Evolutionary conservation across 805 yeast species (phyloP).

Genomic region (Saturnispora bothae): DNA sequence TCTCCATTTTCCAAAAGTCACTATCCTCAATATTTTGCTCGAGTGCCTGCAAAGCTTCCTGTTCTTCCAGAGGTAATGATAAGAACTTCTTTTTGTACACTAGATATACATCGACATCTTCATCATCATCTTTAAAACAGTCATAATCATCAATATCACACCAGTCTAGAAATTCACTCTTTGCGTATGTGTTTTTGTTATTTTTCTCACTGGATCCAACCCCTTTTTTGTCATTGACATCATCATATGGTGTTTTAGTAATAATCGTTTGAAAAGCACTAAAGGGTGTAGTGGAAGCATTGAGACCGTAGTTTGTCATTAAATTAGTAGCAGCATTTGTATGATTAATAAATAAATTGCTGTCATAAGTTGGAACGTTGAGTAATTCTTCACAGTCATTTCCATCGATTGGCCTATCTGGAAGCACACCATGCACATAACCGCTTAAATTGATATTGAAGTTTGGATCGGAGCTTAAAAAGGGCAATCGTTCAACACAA

Average conservation of each 20-base stretch:
- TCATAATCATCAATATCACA: background rate
- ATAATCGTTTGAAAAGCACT: background rate
- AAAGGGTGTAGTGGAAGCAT: too few species aligned
- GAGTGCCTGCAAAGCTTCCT: too few species aligned
- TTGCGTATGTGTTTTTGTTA: too few species aligned
- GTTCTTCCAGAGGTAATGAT: background rate
- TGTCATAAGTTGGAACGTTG: background rate
- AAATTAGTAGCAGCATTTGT: too few species aligned
- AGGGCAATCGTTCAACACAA: constrained; percentile 31
- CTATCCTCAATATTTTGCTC: background rate
- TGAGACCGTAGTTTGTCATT: too few species aligned
- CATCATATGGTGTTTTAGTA: background rate
- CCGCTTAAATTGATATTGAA: constrained; percentile 14
- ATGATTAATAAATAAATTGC: too few species aligned
- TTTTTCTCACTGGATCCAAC: too few species aligned
- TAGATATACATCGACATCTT: background rate
- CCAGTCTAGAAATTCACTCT: too few species aligned
- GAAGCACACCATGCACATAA: background rate
- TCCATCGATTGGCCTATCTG: background rate
- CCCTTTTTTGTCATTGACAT: background rate
- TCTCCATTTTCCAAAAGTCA: constrained; percentile 15
- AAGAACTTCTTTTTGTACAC: background rate
- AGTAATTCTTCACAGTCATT: constrained; percentile 1
- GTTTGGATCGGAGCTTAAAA: constrained; percentile 15
- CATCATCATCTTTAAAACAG: background rate